Percentiles rank a stretch among this genome's conserved stretches.
These are phyloP conservation scores for Corynascus novoguineensis DNA, from an alignment of 495 filamentous ascomycete species.

Conservation along the genomic window DNA sequence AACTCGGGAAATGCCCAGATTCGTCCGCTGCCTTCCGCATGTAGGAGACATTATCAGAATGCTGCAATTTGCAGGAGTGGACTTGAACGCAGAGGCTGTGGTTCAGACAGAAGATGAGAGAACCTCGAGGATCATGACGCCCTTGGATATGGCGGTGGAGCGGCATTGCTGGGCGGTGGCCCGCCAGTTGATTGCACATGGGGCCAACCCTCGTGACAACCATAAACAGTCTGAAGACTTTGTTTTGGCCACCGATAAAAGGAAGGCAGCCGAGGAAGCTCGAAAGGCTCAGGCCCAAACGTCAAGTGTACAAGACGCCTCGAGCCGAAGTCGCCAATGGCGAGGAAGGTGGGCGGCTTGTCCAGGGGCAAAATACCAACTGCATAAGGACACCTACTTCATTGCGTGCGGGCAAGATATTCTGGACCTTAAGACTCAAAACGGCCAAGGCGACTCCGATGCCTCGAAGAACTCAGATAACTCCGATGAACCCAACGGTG, in stretches of 20 bases:
- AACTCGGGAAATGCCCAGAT: too few species aligned
- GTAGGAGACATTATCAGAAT: background rate
- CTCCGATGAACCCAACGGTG: too few species aligned
- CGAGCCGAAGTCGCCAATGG: background rate
- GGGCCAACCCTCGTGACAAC: constrained; percentile 4
- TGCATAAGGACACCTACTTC: background rate
- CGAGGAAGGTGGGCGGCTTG: constrained; percentile 7
- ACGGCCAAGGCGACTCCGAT: too few species aligned
- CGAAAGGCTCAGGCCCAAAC: background rate
- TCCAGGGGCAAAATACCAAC: background rate
- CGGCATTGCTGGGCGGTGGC: background rate
- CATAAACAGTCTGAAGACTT: constrained; percentile 10
- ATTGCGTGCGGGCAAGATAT: constrained; percentile 3
- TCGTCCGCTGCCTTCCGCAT: background rate
- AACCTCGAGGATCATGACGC: background rate
- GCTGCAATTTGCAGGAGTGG: background rate
- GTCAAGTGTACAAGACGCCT: background rate
- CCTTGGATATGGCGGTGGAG: constrained; percentile 17
- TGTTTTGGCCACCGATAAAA: constrained; percentile 12
- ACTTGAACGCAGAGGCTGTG: constrained; percentile 3
- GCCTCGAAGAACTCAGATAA: too few species aligned
- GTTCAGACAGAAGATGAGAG: background rate
- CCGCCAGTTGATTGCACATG: constrained; percentile 3
- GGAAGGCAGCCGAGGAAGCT: constrained; percentile 1
- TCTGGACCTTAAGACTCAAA: background rate